Evolutionary conservation across 768 basidiomycete genomes (phyloP).

Genomic region (Brasilioporus rufonigricans): DNA sequence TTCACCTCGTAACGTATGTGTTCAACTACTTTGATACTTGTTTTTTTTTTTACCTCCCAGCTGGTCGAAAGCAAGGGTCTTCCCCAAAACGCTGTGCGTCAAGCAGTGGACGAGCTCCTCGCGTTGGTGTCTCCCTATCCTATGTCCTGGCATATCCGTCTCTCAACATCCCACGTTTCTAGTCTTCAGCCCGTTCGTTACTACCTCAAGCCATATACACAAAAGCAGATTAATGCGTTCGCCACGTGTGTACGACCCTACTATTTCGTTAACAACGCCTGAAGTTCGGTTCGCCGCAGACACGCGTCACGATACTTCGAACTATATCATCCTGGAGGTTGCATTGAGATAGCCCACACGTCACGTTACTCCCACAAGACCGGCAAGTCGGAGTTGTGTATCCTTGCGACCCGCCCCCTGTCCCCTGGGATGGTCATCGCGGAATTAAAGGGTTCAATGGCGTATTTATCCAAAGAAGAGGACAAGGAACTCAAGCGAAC

Average conservation of each 20-base stretch:
- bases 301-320: constrained; percentile 90
- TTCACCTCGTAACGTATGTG: constrained; percentile 22
- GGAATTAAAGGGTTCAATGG: constrained; percentile 91
- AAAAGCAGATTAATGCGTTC: constrained; percentile 88
- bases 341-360: constrained; percentile 86
- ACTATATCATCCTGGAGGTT: constrained; percentile 78
- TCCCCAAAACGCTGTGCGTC: constrained; percentile 57
- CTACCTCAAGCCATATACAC: constrained; percentile 70
- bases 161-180: constrained; percentile 19
- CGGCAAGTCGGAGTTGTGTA: constrained; percentile 87
- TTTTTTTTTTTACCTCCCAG: constrained; percentile 35
- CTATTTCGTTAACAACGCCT: constrained; percentile 26
- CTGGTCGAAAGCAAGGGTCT: constrained; percentile 56
- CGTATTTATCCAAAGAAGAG: constrained; percentile 81
- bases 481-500: constrained; percentile 85
- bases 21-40: constrained; percentile 23
- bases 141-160: constrained; percentile 8
- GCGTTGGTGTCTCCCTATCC: constrained; percentile 47
- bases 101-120: constrained; percentile 77
- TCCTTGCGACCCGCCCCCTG: constrained; percentile 74
- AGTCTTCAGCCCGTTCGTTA: constrained; percentile 76
- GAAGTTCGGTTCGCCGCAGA: constrained; percentile 40
- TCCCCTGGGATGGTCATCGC: constrained; percentile 69
- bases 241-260: constrained; percentile 69
- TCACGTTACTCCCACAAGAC: constrained; percentile 84